Evolutionary conservation across 2,329 filamentous ascomycete species (phyloP), one percentile per base, ranked within the genome.

Genomic region (Xylariaceae sp.): DNA sequence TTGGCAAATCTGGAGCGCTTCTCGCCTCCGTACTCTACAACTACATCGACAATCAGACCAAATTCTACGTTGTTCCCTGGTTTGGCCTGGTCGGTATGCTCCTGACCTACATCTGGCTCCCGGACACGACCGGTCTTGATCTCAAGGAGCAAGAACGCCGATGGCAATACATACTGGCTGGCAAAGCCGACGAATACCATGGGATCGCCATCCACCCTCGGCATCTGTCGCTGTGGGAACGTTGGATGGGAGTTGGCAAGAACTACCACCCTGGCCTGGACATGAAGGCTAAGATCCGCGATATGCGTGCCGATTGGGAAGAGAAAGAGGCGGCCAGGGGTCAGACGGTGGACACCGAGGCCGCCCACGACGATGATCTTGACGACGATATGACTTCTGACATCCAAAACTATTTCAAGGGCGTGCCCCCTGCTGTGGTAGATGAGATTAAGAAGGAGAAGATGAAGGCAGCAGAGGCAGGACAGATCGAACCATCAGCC

Each of bases 141-240:
- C 83, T 97, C 55, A 95, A 96, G 78, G 92, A 97, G 71, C 91
- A 96, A 73, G 92, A 97, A 73, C 88, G 92, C 57, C 85, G 92
- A 63, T 97, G 92, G 91, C 73, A 78, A 49, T 96, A 86, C 72
- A 89, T 97, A 67, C 86, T 89, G 52, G 76, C 82, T 2, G 90
- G 90, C 54, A 83, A 83, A 52, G 85, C 85, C 58, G 55, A 82
- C 30, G 89, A 96, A 43, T 97, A 97, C 75, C 91, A 96, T 72
- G 92, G 92, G 58, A 85, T 96, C 47, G 92, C 92, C 52, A 84
- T 97, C 52, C 90, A 97, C 76, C 86, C 89, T 42, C 82, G 87
- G 68, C 92, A 97, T 66, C 74, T 97, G 55, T 92, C 87, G 6
- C 68, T 91, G 45, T 97, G 89, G 87, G 92, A 97, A 78, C 85